Evolutionary conservation across 306 rosid species (phyloP).

Genomic region (Cicer arietinum): DNA sequence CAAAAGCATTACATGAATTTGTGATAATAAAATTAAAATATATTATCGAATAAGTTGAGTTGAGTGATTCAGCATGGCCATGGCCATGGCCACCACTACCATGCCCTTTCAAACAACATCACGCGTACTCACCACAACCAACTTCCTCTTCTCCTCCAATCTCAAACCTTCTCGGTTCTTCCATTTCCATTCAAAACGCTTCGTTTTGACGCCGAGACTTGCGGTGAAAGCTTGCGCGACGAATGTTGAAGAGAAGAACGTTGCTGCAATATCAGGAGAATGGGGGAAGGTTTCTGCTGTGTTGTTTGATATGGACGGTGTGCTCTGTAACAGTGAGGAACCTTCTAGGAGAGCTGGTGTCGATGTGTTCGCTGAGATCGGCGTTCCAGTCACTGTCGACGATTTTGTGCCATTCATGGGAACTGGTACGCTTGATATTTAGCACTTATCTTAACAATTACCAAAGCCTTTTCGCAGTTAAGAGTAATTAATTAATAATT

Average conservation of each 20-base stretch:
- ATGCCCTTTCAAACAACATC: constrained; percentile 53
- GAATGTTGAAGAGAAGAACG: constrained; percentile 65
- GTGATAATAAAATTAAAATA: background rate
- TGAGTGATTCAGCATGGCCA: constrained; percentile 4
- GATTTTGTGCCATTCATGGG: constrained; percentile 95
- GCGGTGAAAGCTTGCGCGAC: constrained; percentile 58
- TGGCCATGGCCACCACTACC: constrained; percentile 46
- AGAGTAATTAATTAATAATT: no score
- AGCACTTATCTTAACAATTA: background rate
- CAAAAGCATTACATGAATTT: constrained; percentile 24
- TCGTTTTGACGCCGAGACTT: constrained; percentile 47
- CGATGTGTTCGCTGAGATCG: constrained; percentile 85
- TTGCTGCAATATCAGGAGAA: constrained; percentile 45
- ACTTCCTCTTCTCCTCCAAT: constrained; percentile 48
- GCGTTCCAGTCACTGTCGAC: constrained; percentile 76
- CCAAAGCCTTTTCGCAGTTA: no score
- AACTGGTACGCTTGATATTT: constrained; percentile 61
- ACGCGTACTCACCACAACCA: constrained; percentile 40
- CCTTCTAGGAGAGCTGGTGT: constrained; percentile 84
- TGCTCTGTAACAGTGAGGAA: constrained; percentile 88
- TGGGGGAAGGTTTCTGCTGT: constrained; percentile 96
- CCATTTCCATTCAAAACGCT: constrained; percentile 55
- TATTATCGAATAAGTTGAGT: background rate
- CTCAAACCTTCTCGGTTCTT: constrained; percentile 47
- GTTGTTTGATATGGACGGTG: constrained; percentile 97